Base-by-base conservation (phyloP, 352 stramenopile species). In the Globisporangium iwayamae region DNA sequence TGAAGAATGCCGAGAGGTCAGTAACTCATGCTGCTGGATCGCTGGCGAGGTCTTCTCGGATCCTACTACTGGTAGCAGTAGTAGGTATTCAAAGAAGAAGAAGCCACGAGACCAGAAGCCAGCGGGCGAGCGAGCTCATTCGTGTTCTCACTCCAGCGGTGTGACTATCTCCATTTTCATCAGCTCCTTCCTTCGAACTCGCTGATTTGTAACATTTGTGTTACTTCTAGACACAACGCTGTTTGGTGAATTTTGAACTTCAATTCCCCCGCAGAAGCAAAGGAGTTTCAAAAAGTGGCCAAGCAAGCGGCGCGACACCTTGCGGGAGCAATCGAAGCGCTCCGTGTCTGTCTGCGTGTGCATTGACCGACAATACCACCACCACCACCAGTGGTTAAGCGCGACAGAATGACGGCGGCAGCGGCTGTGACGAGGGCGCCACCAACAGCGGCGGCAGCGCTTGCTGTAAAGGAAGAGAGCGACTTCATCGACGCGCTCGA, bases 401-500 rank as follows among this genome's bases (percentile, higher is more conserved):
- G 22, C 20, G 48, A 38, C 22, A 20, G n/a, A 20, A 38, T 56
- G 18, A 39, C 14, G 25, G 18, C 16, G 4, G 54, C 64, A 28
- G 52, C 62, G 32, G 34, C 61, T 62, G 32, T 47, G 32, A 48
- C 51, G 34, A 68, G 69, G 53, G 38, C 61, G 55, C 45, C 66
- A 8, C 11, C 53, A 25, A 14, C 53, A 52, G 16, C 38, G 13
- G 25, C 36, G 22, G 6, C 1, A 28, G 1, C 43, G 13, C 3
- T 32, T 32, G 11, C 45, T 16, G n/a, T 9, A 13, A 46, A 46
- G 18, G 7, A 36, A 36, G 32, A 32, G 13, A 16, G 20, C 1
- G 46, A 36, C 32, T 56, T 22, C 28, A 53, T 57, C 51, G 71
- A 74, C 38, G 71, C 66, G 7, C 69, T 93, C 52, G 83, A 90